Percentiles rank a stretch among this genome's conserved stretches.
Conservation (phyloP, 129 eudicot genomes). For the Flaveria sonorensis region DNA sequence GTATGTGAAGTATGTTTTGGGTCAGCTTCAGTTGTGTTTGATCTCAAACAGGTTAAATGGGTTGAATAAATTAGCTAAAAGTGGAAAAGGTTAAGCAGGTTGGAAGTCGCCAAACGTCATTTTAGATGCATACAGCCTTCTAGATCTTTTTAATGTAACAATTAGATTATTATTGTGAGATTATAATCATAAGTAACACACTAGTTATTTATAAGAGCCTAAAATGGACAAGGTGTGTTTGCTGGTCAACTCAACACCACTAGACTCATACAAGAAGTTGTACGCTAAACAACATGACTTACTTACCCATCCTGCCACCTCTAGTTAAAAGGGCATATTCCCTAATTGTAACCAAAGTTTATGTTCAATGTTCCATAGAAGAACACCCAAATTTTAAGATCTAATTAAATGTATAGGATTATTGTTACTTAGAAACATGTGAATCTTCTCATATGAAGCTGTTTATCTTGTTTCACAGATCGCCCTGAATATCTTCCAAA, state of each 20-base stretch:
- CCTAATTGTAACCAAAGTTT: not conserved
- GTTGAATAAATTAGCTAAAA: not conserved
- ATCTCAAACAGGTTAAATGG: not conserved
- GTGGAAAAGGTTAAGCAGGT: not conserved
- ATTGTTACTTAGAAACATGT: constrained; percentile 19
- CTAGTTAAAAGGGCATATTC: not conserved
- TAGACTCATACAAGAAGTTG: not conserved
- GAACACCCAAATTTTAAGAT: constrained; percentile 4
- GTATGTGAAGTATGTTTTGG: constrained; percentile 6
- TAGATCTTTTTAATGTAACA: not conserved
- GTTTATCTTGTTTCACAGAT: constrained; percentile 45
- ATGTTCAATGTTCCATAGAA: not conserved
- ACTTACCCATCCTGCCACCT: not conserved
- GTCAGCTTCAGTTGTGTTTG: not conserved
- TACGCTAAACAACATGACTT: not conserved
- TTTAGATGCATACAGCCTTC: not conserved
- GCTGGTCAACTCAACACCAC: not conserved
- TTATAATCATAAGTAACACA: not conserved
- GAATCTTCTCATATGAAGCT: constrained; percentile 14
- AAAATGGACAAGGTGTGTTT: not conserved
- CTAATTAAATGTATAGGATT: constrained; percentile 4
- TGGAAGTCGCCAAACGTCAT: not conserved
- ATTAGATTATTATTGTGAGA: not conserved
- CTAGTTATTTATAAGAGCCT: not conserved
- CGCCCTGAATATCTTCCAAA: constrained; percentile 48